Evolutionary conservation across 768 basidiomycete species (phyloP), one percentile per base, ranked within the genome.

Genomic region (Podaxis carcinomalis): DNA sequence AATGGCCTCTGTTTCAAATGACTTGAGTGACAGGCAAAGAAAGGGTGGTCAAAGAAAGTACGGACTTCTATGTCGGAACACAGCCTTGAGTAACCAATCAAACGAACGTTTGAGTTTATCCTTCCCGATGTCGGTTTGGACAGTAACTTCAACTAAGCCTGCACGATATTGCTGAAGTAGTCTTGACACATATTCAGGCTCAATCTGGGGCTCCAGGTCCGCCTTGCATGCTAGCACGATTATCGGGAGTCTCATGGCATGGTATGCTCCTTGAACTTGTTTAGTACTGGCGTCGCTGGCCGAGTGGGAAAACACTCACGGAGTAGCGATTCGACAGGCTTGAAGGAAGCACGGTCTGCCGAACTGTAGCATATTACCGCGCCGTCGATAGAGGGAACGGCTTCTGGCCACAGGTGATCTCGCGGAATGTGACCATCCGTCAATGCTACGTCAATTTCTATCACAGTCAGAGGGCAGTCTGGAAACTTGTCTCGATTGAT

Each of bases 201-300:
- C 80, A n/a, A 92, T 77, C 42, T 75, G 76, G 40, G 75, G 77
- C 19, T 78, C 78, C 19, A 89, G 75, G 68, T 96, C 92, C 4
- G 88, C 87, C 72, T 97, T 98, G 77, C 94, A 93, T 3, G 92
- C 93, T 13, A 98, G 77, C 11, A 93, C 89, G 49, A 96, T 80
- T 25, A 83, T 75, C 7, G 90, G 83, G 39, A 89, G 74, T 61
- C 81, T 82, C 68, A 84, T 74, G 55, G 79, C 75, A 66, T 74
- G 76, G 72, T 84, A 88, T 61, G 81, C 74, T 66, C 80, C 92
- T 93, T 62, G 51, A 67, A 63, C 35, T 28, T 23, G 55, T 57
- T 62, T 40, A 63, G 52, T 39, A 23, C 23, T 6, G 16, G 27
- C 13, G 21, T 11, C 42, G 51, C 13, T 6, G 35, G 39, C 28